Conservation (phyloP, 495 filamentous ascomycete genomes). For the Xylaria flabelliformis region DNA sequence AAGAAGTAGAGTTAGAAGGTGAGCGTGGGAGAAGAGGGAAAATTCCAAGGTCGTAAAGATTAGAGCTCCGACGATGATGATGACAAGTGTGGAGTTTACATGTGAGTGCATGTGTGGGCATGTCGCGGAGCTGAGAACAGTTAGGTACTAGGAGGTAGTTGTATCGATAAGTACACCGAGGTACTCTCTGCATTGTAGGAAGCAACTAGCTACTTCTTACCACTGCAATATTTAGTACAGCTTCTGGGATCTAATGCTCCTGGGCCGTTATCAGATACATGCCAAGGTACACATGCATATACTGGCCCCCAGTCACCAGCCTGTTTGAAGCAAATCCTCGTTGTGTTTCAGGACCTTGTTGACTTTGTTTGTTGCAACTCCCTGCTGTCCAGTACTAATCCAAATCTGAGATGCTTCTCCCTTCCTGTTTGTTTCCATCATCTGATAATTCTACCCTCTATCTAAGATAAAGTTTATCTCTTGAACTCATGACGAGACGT, state of each 20-base stretch:
- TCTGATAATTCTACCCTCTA: background rate
- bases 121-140: background rate
- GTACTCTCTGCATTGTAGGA: background rate
- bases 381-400: background rate
- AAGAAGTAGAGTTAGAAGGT: background rate
- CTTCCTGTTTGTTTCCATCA: background rate
- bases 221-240: slow-evolving; percentile 11
- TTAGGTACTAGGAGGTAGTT: no score
- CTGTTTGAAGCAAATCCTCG: slow-evolving; percentile 16
- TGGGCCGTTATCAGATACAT: background rate
- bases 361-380: background rate
- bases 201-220: background rate
- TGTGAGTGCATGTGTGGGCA: slow-evolving; percentile 9
- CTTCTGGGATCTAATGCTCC: background rate
- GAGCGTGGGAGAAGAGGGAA: background rate
- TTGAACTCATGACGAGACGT: background rate
- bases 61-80: slow-evolving; percentile 20
- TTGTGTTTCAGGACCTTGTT: slow-evolving; percentile 17
- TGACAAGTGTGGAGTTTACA: slow-evolving; percentile 25
- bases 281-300: background rate
- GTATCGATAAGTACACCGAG: background rate
- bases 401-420: background rate
- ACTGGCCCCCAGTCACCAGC: slow-evolving; percentile 4
- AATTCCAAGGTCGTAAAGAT: slow-evolving; percentile 19
- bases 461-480: background rate